Evolutionary conservation across 2,329 filamentous ascomycete genomes (phyloP), one percentile per base, ranked within the genome.

Genomic region (Pseudogymnoascus sp.): DNA sequence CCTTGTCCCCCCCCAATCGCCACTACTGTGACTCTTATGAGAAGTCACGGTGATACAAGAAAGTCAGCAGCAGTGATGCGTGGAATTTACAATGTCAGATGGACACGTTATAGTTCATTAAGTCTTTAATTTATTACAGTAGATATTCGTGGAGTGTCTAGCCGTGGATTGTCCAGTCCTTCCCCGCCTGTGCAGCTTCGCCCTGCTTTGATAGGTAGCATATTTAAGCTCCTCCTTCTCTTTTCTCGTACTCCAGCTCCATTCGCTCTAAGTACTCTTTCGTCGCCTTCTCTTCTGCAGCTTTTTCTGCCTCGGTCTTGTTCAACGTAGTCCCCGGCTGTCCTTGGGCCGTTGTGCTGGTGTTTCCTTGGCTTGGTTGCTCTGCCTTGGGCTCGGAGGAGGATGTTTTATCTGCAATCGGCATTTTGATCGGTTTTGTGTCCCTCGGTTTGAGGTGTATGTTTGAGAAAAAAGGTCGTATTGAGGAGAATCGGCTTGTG

Each of bases 351-450:
- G 45, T 30, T 52, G 45, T 30, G 26, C n/a, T 52, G 45, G 12
- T 52, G 26, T 18, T 30, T 52, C 45, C 26, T 12, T 33, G 45
- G n/a, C 45, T 52, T 33, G 45, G 26, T 10, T 52, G 45, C n/a
- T 12, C n/a, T 19, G 45, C 26, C 45, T 52, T 52, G 9, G 26
- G 9, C 26, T 12, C 30, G 2, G 7, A 26, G 5, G 41, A 33
- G 26, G 45, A 52, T 52, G 10, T 52, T 26, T 52, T 52, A 15
- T 52, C 45, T 52, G 45, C 45, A 19, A 52, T 52, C 13, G 45
- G 45, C 45, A 52, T 52, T 52, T 52, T 52, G 5, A 26, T 18
- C 5, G 45, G 9, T 52, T 30, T 33, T 10, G 9, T 10, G 9
- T 52, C 18, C 26, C 30, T 19, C 10, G 2, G 5, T n/a, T 19